phyloP scores from a whole-genome alignment of 177 flowering plant genomes.

The Tripterygium wilfordii region DNA sequence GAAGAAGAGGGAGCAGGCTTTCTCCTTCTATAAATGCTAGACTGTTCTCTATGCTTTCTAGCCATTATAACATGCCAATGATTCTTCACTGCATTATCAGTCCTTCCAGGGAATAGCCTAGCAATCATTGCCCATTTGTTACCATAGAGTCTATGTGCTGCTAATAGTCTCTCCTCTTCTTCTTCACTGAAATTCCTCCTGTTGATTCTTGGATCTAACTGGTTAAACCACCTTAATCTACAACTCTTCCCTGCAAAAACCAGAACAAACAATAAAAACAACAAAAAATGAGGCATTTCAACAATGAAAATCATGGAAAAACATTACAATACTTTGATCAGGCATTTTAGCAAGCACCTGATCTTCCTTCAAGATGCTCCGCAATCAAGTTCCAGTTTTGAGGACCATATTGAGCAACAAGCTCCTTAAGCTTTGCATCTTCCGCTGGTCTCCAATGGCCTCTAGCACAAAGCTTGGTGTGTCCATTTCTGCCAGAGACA shows the following conservation, averaged over 20 bases:
- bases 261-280: too few relatives aligned
- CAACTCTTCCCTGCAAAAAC: conserved; percentile 29
- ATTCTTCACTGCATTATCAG: conserved; percentile 54
- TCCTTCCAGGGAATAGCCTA: conserved; percentile 63
- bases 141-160: conserved; percentile 45
- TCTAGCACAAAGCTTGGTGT: conserved; percentile 26
- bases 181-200: conserved; percentile 49
- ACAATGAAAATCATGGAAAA: too few relatives aligned
- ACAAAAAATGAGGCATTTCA: too few relatives aligned
- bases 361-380: conserved; percentile 47
- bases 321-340: too few relatives aligned
- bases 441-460: conserved; percentile 45
- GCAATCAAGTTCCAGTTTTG: conserved; percentile 64
- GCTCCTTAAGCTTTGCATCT: conserved; percentile 61
- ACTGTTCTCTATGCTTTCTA: conserved; percentile 49
- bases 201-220: conserved; percentile 52
- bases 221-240: conserved; percentile 50
- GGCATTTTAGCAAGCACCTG: too few relatives aligned
- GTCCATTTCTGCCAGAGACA: conserved; percentile 9
- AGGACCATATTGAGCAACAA: conserved; percentile 60
- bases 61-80: conserved; percentile 68
- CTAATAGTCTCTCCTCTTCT: conserved; percentile 58
- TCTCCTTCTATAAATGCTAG: conserved; percentile 36
- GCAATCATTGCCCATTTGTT: conserved; percentile 76
- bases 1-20: conserved; percentile 20